Evolutionary conservation across 2,329 filamentous ascomycete species (phyloP).

Genomic region (Ceratocystis papillata): DNA sequence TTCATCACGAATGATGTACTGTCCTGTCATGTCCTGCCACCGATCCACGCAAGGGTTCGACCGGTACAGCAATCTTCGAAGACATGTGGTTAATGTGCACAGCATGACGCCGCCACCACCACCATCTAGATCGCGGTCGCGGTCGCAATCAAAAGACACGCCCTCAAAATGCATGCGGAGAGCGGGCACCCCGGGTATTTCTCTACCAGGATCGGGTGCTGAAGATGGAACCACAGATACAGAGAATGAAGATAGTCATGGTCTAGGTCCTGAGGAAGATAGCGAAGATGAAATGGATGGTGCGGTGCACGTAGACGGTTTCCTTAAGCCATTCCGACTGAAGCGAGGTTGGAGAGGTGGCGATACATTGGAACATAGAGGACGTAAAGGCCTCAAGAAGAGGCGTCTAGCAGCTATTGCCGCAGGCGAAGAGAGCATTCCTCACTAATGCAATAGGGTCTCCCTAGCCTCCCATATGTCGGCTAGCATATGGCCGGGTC

Average conservation of each 20-base stretch:
- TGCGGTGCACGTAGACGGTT: slow-evolving; percentile 58
- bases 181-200: slow-evolving; percentile 12
- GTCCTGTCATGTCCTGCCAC: slow-evolving; percentile 33
- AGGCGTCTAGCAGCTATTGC: slow-evolving; percentile 11
- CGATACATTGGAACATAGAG: slow-evolving; percentile 28
- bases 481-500: neutral
- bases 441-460: neutral
- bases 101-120: slow-evolving; percentile 26
- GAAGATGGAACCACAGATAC: slow-evolving; percentile 16
- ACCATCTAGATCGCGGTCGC: slow-evolving; percentile 8
- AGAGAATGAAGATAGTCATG: slow-evolving; percentile 20
- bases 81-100: slow-evolving; percentile 35
- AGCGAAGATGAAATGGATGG: slow-evolving; percentile 48
- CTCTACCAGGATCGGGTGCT: neutral
- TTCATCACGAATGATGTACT: slow-evolving; percentile 29
- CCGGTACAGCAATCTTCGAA: slow-evolving; percentile 32
- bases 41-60: slow-evolving; percentile 33
- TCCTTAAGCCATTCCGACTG: slow-evolving; percentile 45
- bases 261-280: slow-evolving; percentile 30
- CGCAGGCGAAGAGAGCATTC: neutral
- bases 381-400: slow-evolving; percentile 24
- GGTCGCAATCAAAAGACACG: slow-evolving; percentile 32
- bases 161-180: slow-evolving; percentile 30
- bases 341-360: slow-evolving; percentile 39
- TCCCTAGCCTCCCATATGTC: neutral